phyloP scores from a whole-genome alignment of 345 rosid species.

The Sisymbrium altissimum region DNA sequence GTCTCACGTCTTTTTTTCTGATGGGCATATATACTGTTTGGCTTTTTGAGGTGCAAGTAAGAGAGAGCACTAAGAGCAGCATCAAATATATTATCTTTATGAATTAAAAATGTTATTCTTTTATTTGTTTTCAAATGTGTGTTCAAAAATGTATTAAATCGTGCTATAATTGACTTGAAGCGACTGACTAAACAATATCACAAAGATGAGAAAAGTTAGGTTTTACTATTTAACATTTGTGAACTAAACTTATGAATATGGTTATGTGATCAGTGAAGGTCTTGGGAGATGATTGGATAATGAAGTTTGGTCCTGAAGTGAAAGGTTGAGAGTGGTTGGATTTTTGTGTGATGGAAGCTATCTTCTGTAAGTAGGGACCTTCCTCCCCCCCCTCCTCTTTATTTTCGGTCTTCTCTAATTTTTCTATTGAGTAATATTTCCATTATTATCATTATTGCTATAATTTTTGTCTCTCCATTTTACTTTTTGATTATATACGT shows the following conservation, averaged over 20 bases:
- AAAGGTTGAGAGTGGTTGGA: constrained; percentile 20
- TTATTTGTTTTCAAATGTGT: background rate
- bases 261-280: background rate
- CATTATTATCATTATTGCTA: background rate
- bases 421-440: too few relatives aligned
- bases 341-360: constrained; percentile 17
- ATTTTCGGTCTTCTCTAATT: background rate
- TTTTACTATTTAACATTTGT: too few relatives aligned
- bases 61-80: constrained; percentile 11
- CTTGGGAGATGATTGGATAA: constrained; percentile 7
- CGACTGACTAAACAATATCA: too few relatives aligned
- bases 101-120: too few relatives aligned
- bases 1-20: constrained; percentile 13
- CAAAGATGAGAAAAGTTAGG: too few relatives aligned
- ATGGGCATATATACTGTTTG: constrained; percentile 21
- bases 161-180: too few relatives aligned
- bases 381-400: background rate
- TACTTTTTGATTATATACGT: background rate
- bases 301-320: constrained; percentile 19
- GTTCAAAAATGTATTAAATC: background rate
- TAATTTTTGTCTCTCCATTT: background rate
- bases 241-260: too few relatives aligned
- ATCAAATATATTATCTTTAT: too few relatives aligned
- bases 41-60: constrained; percentile 16
- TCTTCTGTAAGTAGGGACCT: constrained; percentile 21